phyloP scores from a whole-genome alignment of 129 eudicot species.

The Arctium lappa region DNA sequence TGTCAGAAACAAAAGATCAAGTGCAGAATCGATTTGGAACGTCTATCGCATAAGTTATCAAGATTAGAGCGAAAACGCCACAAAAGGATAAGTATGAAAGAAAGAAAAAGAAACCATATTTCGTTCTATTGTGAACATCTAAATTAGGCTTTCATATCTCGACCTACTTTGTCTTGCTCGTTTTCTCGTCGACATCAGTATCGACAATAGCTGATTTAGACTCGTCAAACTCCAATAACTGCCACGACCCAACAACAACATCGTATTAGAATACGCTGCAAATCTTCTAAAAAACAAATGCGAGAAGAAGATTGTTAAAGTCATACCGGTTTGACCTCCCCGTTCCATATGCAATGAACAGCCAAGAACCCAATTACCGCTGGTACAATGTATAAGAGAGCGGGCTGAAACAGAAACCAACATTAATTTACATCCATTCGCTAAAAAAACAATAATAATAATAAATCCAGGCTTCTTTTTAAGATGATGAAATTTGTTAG shows the following conservation, averaged over 20 bases:
- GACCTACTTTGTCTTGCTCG: constrained; percentile 66
- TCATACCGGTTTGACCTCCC: constrained; percentile 86
- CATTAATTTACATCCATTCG: neutral
- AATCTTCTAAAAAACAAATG: neutral
- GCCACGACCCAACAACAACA: constrained; percentile 24
- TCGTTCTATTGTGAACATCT: constrained; percentile 19
- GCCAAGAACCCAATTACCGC: constrained; percentile 92
- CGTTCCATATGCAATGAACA: constrained; percentile 85
- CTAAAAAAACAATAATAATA: neutral
- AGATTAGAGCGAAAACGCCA: constrained; percentile 15
- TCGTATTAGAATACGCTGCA: neutral
- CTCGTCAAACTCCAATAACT: constrained; percentile 89
- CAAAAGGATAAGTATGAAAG: neutral
- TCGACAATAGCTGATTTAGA: constrained; percentile 45
- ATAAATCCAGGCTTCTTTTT: neutral
- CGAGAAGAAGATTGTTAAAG: neutral
- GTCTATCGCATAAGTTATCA: constrained; percentile 40
- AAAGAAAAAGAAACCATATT: neutral
- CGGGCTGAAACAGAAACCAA: constrained; percentile 65
- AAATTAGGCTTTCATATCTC: constrained; percentile 16
- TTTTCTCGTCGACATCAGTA: constrained; percentile 34
- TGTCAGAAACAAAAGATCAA: neutral
- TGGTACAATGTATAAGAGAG: constrained; percentile 92
- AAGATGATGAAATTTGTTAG: neutral
- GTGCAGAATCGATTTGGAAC: constrained; percentile 8